These are phyloP conservation scores for Flaveria robusta DNA, from an alignment of 129 eudicot genomes.

Conservation along the genomic window DNA sequence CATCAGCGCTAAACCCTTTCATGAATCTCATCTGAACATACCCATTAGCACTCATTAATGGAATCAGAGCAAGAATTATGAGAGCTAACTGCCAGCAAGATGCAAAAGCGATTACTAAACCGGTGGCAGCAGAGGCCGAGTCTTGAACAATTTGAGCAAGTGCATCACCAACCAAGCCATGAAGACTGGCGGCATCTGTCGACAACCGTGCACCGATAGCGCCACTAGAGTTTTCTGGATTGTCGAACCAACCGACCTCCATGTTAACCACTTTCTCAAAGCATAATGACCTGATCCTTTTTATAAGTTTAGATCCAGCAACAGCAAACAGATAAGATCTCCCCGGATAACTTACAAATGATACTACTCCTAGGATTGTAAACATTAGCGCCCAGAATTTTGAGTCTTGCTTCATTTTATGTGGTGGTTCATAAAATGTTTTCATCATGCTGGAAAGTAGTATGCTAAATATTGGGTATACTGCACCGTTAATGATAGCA, in stretches of 20 bases:
- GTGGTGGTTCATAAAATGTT: conserved; percentile 59
- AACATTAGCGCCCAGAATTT: conserved; percentile 77
- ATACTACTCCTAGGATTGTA: conserved; percentile 54
- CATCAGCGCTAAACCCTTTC: neutral
- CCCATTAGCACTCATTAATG: conserved; percentile 1
- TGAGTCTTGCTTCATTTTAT: conserved; percentile 53
- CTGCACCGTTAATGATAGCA: conserved; percentile 62
- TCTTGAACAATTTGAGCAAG: conserved; percentile 28
- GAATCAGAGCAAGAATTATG: neutral
- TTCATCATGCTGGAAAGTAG: conserved; percentile 61
- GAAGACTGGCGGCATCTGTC: conserved; percentile 76
- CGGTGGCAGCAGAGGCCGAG: conserved; percentile 25
- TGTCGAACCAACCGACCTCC: conserved; percentile 93
- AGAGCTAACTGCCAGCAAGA: conserved; percentile 9
- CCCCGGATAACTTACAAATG: conserved; percentile 61
- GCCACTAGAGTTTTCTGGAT: conserved; percentile 73
- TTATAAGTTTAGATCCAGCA: conserved; percentile 72
- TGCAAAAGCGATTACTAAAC: conserved; percentile 7
- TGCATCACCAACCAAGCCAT: conserved; percentile 46
- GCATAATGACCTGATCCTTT: conserved; percentile 66
- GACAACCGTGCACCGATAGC: conserved; percentile 80
- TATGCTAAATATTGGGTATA: conserved; percentile 63
- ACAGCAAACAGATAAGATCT: conserved; percentile 65
- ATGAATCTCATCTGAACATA: neutral
- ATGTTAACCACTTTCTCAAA: conserved; percentile 69